Evolutionary conservation across 2,329 filamentous ascomycete species (phyloP), one percentile per base, ranked within the genome.

Genomic region (Arthrobotrys megalospora): DNA sequence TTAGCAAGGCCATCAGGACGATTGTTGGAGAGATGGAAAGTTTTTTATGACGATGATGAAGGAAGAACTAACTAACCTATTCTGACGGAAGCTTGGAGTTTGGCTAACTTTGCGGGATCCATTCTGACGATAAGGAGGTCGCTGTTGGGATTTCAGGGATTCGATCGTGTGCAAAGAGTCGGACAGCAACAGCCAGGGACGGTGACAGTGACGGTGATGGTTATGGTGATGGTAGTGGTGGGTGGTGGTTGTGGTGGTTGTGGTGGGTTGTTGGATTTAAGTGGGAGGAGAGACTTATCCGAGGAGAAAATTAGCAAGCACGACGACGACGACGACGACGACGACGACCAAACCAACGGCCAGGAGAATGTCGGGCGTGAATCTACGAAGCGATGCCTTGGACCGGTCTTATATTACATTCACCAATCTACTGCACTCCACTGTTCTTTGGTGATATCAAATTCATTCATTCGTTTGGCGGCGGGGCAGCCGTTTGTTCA

Each of bases 101-200:
- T 88, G 83, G 88, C 88, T 82, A 90, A 85, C 86, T 90, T 90
- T 84, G 88, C 88, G 82, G 87, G 85, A 87, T 90, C 88, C 88
- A 90, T 90, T 48, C 43, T 80, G 38, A 41, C 28, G 24, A 28
- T 3, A 21, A 36, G 5, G 7, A 32, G 8, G 19, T 10, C 34
- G 55, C 36, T 14, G 19, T 24, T 43, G 36, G 43, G 4, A 19
- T 10, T n/a, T 41, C 34, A 36, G n/a, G 41, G 45, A 28, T 38
- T 38, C 8, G 24, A 5, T 28, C 6, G 65, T 45, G 11, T 48
- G 8, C 3, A 34, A 34, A 21, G 80, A 80, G 86, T 83, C 83
- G 81, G 80, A 19, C 16, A 16, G 36, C 55, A 36, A 28, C 36
- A 28, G 55, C 11, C 21, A 10, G 80, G 53, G 65, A 8, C 34